Evolutionary conservation across 176 grass and related monocot species (phyloP), one percentile per base, ranked within the genome.

Genomic region (Canna indica): DNA sequence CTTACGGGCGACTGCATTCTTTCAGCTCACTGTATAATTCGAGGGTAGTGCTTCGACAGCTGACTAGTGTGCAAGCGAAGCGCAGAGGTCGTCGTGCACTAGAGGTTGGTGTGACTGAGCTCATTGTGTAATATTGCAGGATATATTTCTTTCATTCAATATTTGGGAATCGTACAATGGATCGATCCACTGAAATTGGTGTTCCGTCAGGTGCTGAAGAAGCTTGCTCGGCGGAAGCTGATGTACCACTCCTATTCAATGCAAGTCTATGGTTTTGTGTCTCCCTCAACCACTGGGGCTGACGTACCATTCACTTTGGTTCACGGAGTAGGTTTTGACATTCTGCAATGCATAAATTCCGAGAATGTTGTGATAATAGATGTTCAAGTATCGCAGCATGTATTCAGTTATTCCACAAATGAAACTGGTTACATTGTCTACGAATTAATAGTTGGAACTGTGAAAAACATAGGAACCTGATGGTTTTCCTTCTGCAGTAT

Each of bases 231-330:
- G 64, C 88, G 81, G 22, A 82, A 89, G 77, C 65, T 92, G 78
- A 97, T 97, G 93, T 97, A 97, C 76, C 68, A 92, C 46, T 90
- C 85, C n/a, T 97, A 90, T 75, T 81, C 93, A 48, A 88, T 92
- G 77, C 88, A 97, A 83, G 93, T 97, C 34, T 86, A 97, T 78
- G 88, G 93, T 36, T 92, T 90, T 73, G 82, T 97, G 22, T 71
- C 71, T 56, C 64, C 82, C 2, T 73, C 67, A 48, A 73, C 70
- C 36, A 64, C 65, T n/a, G 50, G 44, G 70, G 75, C 81, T 18
- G 70, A 91, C 68, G 77, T 47, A 28, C 79, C 86, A 9, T 87
- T 97, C 44, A 84, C 85, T 36, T 85, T 97, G 82, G 93, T 97
- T 64, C 93, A 92, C 44, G 86, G 79, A 71, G 93, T 97, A 67